phyloP scores from a whole-genome alignment of 108 stramenopile genomes.

The Aurantiochytrium sp. region DNA sequence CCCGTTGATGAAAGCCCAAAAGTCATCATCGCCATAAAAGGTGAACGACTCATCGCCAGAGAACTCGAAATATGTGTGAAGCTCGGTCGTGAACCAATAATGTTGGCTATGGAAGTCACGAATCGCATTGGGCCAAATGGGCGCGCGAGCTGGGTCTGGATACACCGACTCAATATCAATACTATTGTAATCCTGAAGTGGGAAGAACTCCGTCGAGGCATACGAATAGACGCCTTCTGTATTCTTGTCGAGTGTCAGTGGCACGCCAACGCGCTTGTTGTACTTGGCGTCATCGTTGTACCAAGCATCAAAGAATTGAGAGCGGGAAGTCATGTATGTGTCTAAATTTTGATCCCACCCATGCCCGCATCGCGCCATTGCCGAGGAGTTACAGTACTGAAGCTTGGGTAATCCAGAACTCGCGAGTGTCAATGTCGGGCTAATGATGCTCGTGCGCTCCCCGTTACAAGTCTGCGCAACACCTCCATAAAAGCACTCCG shows the following conservation, averaged over 20 bases:
- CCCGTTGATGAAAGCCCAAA: not conserved
- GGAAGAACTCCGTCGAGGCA: not conserved
- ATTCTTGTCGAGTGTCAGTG: not conserved
- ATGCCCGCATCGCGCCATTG: not conserved
- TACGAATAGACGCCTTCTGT: not conserved
- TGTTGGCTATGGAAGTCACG: not conserved
- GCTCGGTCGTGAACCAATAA: constrained; percentile 1
- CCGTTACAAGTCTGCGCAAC: not conserved
- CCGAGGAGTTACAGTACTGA: not conserved
- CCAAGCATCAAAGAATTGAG: not conserved
- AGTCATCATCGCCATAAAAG: not conserved
- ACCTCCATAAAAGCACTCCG: not conserved
- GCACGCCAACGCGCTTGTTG: not conserved
- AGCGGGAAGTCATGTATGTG: not conserved
- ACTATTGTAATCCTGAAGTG: not conserved
- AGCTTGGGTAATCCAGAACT: not conserved
- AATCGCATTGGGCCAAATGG: not conserved
- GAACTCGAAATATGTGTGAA: not conserved
- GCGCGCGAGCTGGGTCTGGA: not conserved
- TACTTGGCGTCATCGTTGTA: constrained; percentile 6
- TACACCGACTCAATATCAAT: not conserved
- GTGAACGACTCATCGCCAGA: not conserved
- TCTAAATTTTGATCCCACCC: not conserved
- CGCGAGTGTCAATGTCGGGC: not conserved
- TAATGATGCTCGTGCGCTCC: not conserved